Base-by-base conservation (phyloP, 2,329 filamentous ascomycete species). In the Cadophora malorum region DNA sequence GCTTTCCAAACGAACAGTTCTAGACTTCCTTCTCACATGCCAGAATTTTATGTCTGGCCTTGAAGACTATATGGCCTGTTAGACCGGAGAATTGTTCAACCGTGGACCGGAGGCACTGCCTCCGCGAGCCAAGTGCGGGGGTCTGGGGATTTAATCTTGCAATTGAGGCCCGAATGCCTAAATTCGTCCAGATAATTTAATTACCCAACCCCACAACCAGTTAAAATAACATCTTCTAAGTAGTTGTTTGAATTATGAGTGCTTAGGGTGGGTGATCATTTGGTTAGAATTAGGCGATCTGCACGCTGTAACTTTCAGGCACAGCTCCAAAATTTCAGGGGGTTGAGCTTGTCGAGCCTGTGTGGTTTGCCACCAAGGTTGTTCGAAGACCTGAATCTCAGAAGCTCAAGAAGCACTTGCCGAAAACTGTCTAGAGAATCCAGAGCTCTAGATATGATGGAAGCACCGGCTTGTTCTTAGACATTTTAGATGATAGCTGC, bases 121-220 rank as follows among this genome's bases (percentile, higher is more conserved):
- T 59, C 56, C 56, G 56, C 23, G 45, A 55, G 52, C 52, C 50
- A 55, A 55, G 56, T 14, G 56, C 56, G 56, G 56, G 56, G 56
- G 25, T 25, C 21, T 59, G 55, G 33, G 35, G 35, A 38, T 41
- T 35, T 21, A 59, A 59, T 59, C 6, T 59, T 59, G 56, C 56
- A 59, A 59, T 59, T 25, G 56, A 59, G 56, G 56, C 56, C 56
- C 56, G 56, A 25, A 45, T 59, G 56, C 56, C 56, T 59, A 59
- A 59, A 59, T 16, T 28, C 56, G 21, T 59, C 35, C 56, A 45
- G 56, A 45, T 14, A 14, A 28, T 1, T 28, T 59, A 25, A 19
- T 45, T 19, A 3, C 14, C 45, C 3, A 7, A 14, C 4, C 23
- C 14, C 35, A 59, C 56, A 45, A 14, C 4, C 2, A 2, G 38